These are phyloP conservation scores for Cystobasidiaceae sp. DNA, from an alignment of 1,284 basidiomycete species.

Conservation along the genomic window DNA sequence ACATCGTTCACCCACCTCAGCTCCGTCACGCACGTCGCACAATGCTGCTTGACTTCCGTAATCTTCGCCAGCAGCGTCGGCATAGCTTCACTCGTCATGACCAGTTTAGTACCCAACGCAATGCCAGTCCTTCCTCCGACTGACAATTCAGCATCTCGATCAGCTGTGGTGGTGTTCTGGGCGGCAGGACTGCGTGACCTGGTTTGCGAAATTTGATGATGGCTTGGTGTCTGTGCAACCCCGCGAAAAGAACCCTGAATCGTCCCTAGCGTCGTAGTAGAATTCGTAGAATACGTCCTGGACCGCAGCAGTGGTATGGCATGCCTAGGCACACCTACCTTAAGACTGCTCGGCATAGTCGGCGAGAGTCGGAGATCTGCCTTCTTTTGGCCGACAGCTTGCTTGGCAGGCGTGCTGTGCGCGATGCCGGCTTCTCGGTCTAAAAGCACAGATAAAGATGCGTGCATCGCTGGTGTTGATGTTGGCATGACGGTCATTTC, in stretches of 20 bases:
- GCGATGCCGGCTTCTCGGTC: not conserved
- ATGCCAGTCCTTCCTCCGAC: not conserved
- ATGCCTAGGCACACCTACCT: not conserved
- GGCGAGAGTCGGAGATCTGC: too few species aligned
- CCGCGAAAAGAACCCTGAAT: not conserved
- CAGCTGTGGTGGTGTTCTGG: not conserved
- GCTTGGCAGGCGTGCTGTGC: not conserved
- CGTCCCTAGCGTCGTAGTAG: not conserved
- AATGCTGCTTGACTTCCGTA: slow-evolving; percentile 36
- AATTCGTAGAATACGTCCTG: slow-evolving; percentile 16
- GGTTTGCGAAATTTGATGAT: not conserved
- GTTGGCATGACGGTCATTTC: not conserved
- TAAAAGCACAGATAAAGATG: not conserved
- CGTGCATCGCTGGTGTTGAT: not conserved
- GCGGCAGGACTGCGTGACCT: not conserved
- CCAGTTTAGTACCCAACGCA: slow-evolving; percentile 24
- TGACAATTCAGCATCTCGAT: not conserved
- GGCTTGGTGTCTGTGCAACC: not conserved
- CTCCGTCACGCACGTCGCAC: slow-evolving; percentile 33
- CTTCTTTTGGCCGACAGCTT: too few species aligned
- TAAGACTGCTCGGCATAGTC: too few species aligned
- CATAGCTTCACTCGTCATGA: slow-evolving; percentile 40
- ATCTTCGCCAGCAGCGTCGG: slow-evolving; percentile 37
- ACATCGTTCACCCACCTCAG: slow-evolving; percentile 18
- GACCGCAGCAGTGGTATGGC: not conserved